phyloP scores from a whole-genome alignment of 768 basidiomycete genomes.

The Kwoniella pini region DNA sequence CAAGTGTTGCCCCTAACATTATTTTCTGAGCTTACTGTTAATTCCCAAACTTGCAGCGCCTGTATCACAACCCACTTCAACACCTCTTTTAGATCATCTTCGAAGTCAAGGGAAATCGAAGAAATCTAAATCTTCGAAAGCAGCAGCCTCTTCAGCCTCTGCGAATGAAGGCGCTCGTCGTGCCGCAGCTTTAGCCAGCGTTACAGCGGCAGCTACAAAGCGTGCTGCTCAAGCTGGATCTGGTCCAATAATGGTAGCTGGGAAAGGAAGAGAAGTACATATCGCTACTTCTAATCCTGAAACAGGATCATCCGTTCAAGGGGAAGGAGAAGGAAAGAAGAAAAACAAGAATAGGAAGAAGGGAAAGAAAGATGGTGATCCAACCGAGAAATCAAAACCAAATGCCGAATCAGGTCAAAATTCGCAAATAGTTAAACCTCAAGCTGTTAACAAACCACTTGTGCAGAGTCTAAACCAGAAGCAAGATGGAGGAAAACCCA shows the following conservation, averaged over 20 bases:
- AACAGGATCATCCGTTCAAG: background rate
- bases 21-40: too few relatives aligned
- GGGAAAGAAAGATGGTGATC: conserved; percentile 12
- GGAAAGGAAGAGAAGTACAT: conserved; percentile 40
- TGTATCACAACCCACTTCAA: conserved; percentile 66
- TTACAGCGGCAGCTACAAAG: conserved; percentile 34
- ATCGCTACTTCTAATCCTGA: conserved; percentile 14
- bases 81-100: conserved; percentile 89
- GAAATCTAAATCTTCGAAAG: conserved; percentile 18
- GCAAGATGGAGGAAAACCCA: conserved; percentile 1
- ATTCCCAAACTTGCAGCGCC: conserved; percentile 23
- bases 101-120: conserved; percentile 64
- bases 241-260: conserved; percentile 36
- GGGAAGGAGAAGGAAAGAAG: conserved; percentile 20
- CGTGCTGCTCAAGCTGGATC: conserved; percentile 26
- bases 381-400: background rate
- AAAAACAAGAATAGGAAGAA: conserved; percentile 15
- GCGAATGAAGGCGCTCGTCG: conserved; percentile 25
- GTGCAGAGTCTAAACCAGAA: background rate
- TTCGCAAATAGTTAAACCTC: background rate
- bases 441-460: background rate
- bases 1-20: too few relatives aligned
- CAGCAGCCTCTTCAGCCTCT: conserved; percentile 10
- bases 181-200: conserved; percentile 31
- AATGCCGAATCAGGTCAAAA: background rate